Evolutionary conservation across 192 early-diverging fungal species (phyloP).

Genomic region (Linderina pennispora): DNA sequence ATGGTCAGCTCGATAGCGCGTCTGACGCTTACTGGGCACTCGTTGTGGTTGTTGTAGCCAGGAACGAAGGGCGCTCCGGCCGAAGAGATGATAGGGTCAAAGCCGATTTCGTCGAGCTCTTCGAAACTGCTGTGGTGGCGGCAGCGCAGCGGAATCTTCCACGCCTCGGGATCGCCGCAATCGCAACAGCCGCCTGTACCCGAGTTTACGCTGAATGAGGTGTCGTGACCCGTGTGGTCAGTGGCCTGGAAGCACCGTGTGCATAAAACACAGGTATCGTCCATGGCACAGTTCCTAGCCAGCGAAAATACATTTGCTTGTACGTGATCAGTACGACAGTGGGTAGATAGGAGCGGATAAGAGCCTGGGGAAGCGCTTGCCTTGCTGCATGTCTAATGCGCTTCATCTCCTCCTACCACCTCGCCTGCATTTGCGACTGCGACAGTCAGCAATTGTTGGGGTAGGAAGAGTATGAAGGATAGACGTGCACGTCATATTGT

Average conservation of each 20-base stretch:
- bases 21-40: slow-evolving; percentile 60
- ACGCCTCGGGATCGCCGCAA: slow-evolving; percentile 95
- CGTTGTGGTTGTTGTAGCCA: slow-evolving; percentile 39
- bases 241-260: slow-evolving; percentile 87
- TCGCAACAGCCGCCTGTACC: slow-evolving; percentile 97
- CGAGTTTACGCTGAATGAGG: slow-evolving; percentile 77
- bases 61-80: slow-evolving; percentile 43
- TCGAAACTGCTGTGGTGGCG: slow-evolving; percentile 69
- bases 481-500: no score
- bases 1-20: slow-evolving; percentile 72
- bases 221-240: slow-evolving; percentile 91
- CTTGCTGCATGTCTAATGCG: no score
- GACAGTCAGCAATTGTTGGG: no score
- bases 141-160: slow-evolving; percentile 82
- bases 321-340: background rate
- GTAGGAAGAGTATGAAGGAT: no score
- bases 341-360: no score
- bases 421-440: no score
- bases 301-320: background rate
- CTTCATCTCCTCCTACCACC: no score
- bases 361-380: no score
- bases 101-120: slow-evolving; percentile 42
- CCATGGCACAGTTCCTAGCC: slow-evolving; percentile 83
- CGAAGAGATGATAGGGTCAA: slow-evolving; percentile 51
- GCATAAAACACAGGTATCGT: slow-evolving; percentile 96